A percentile compares a stretch with the other conserved stretches of the same genome.
These are phyloP conservation scores for Hyphopichia buzzinii DNA, from an alignment of 1,139 yeast species.

Conservation along the genomic window DNA sequence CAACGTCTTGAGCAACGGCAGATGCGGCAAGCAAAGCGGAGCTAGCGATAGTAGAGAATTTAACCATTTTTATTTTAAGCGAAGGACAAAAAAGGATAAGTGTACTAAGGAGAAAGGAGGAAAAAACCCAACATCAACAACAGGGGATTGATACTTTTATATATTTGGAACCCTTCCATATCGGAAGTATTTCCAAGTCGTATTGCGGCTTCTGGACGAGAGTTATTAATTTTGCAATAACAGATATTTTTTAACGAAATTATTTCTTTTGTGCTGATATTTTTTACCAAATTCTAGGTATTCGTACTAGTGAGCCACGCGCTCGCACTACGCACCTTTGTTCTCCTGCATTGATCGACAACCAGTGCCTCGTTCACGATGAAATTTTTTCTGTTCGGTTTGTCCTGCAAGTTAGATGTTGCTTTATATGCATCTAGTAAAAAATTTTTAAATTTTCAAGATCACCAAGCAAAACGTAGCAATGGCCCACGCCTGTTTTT, in stretches of 20 bases:
- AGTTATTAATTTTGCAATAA: not conserved
- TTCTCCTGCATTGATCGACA: not conserved
- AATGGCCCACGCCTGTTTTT: too few species aligned
- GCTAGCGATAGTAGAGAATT: slow-evolving; percentile 13
- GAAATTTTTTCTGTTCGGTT: too few species aligned
- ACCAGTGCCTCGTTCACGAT: too few species aligned
- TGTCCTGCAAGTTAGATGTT: not conserved
- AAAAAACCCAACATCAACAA: not conserved
- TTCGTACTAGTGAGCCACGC: not conserved
- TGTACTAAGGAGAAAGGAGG: not conserved
- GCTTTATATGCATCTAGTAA: too few species aligned
- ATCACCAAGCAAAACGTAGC: too few species aligned
- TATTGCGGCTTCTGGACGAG: too few species aligned
- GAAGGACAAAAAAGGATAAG: too few species aligned
- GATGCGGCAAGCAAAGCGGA: slow-evolving; percentile 18
- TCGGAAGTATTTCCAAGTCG: too few species aligned
- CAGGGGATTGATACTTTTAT: not conserved
- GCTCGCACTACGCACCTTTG: not conserved
- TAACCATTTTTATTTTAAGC: slow-evolving; percentile 18
- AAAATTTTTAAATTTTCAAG: too few species aligned
- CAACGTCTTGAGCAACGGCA: slow-evolving; percentile 31
- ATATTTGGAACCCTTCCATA: too few species aligned
- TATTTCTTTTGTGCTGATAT: too few species aligned
- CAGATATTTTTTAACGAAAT: not conserved
- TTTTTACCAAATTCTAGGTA: not conserved